phyloP scores from a whole-genome alignment of 257 asterid species.

The Fraxinus pennsylvanica region DNA sequence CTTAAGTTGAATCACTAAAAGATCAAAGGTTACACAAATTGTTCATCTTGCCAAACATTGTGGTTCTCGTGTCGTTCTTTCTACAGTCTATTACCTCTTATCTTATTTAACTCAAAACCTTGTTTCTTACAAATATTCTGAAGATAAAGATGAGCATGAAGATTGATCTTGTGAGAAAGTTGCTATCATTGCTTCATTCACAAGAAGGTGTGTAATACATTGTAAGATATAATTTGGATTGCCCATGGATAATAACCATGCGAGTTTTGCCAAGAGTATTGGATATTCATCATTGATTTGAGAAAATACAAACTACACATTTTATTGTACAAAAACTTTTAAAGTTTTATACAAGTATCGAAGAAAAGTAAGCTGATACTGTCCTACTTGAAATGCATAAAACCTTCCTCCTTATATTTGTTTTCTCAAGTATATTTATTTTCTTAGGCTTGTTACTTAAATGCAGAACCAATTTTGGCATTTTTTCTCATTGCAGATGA shows the following conservation, averaged over 20 bases:
- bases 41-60: neutral
- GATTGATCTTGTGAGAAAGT: slow-evolving; percentile 43
- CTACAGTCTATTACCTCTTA: neutral
- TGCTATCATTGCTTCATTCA: slow-evolving; percentile 9
- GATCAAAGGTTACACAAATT: neutral
- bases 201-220: slow-evolving; percentile 8
- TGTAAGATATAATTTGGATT: too few species aligned
- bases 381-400: too few species aligned
- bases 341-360: too few species aligned
- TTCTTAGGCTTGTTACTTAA: neutral
- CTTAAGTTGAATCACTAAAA: neutral
- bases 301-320: too few species aligned
- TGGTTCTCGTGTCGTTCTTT: neutral
- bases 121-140: slow-evolving; percentile 60
- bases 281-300: too few species aligned
- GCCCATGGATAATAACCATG: neutral
- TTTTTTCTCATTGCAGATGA: neutral
- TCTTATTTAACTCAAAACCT: slow-evolving; percentile 4
- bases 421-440: neutral
- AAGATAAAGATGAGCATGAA: slow-evolving; percentile 66
- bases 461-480: neutral
- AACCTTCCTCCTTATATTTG: too few species aligned
- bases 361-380: too few species aligned
- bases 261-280: too few species aligned
- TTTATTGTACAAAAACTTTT: too few species aligned